These are phyloP conservation scores for Apiospora marii DNA, from an alignment of 2,329 filamentous ascomycete genomes.

Conservation along the genomic window DNA sequence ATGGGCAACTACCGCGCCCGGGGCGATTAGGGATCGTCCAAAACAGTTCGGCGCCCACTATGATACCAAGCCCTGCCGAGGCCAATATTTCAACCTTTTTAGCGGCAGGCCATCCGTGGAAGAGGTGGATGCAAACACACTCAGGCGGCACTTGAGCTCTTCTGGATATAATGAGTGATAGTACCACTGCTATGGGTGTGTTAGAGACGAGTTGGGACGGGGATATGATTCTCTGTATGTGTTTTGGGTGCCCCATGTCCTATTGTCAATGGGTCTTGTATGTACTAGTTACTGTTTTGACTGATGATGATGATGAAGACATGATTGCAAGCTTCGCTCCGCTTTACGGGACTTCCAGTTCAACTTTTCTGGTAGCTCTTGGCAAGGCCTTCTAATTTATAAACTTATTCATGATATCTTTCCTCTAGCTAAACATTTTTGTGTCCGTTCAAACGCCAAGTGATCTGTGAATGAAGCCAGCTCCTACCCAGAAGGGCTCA, in stretches of 20 bases:
- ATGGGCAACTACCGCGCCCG: slow-evolving; percentile 74
- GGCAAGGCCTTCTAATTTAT: slow-evolving; percentile 15
- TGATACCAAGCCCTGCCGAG: slow-evolving; percentile 10
- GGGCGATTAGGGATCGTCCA: slow-evolving; percentile 35
- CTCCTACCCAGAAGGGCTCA: neutral
- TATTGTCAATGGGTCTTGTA: slow-evolving; percentile 19
- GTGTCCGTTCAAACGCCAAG: neutral
- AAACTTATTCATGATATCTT: slow-evolving; percentile 17
- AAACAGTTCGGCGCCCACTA: slow-evolving; percentile 10
- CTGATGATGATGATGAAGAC: slow-evolving; percentile 21
- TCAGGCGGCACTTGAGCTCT: neutral
- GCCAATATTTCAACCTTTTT: neutral
- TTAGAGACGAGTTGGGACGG: slow-evolving; percentile 5
- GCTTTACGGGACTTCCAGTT: slow-evolving; percentile 2
- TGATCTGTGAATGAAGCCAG: neutral
- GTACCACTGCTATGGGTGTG: neutral
- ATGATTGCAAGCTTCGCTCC: slow-evolving; percentile 14
- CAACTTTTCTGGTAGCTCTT: neutral
- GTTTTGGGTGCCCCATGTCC: slow-evolving; percentile 7
- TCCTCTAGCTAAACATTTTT: neutral
- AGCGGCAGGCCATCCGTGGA: neutral
- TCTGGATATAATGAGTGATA: slow-evolving; percentile 15
- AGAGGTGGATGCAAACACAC: slow-evolving; percentile 7
- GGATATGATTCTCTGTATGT: slow-evolving; percentile 17
- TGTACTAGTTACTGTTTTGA: slow-evolving; percentile 17